A percentile compares a stretch with the other conserved stretches of the same genome.
Evolutionary conservation across 176 grass and related monocot species (phyloP).

Genomic region (Hordeum vulgare): MorexV3_pseudomolecules_assembly NC_058521.1:570485788-570486287

Average conservation of each 20-base stretch:
- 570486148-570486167: constrained; percentile 88
- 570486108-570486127: constrained; percentile 98
- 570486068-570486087: constrained; percentile 52
- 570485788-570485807: too few relatives aligned
- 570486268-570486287: constrained; percentile 97
- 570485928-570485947: neutral
- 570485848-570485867: too few relatives aligned
- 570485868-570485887: too few relatives aligned
- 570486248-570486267: constrained; percentile 86
- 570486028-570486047: constrained; percentile 80
- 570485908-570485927: neutral
- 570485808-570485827: too few relatives aligned
- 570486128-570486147: constrained; percentile 99
- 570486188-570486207: constrained; percentile 53
- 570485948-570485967: neutral
- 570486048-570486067: constrained; percentile 81
- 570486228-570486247: constrained; percentile 51
- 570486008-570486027: constrained; percentile 64
- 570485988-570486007: neutral
- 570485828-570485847: too few relatives aligned
- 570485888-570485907: too few relatives aligned
- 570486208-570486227: constrained; percentile 43
- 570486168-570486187: constrained; percentile 79
- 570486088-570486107: constrained; percentile 83
- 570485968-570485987: neutral